A percentile compares a stretch with the other conserved stretches of the same genome.
Conservation (phyloP, 139 green algal genomes). For the Picochlorum sp. region DNA sequence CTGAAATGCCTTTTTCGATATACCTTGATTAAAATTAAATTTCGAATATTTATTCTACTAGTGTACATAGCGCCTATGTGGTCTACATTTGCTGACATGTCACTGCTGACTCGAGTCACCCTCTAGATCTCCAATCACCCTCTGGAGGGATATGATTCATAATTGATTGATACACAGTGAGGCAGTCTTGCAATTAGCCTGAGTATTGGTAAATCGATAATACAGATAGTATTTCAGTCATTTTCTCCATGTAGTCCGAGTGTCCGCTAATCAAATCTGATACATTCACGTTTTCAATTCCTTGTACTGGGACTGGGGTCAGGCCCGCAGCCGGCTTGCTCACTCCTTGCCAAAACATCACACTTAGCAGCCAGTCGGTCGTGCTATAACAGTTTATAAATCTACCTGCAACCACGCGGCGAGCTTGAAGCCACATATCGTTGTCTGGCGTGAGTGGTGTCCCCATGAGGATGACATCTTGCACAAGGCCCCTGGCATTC, state of each 20-base stretch:
- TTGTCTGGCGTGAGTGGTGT: slow-evolving; percentile 39
- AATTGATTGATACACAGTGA: too few relatives aligned
- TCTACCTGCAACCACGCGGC: slow-evolving; percentile 52
- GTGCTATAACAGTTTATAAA: slow-evolving; percentile 70
- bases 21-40: too few relatives aligned
- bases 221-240: slow-evolving; percentile 40
- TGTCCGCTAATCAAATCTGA: slow-evolving; percentile 37
- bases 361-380: slow-evolving; percentile 69
- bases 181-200: too few relatives aligned
- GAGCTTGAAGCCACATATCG: slow-evolving; percentile 40
- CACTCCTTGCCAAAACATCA: slow-evolving; percentile 35
- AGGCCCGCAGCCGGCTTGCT: slow-evolving; percentile 21
- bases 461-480: slow-evolving; percentile 62
- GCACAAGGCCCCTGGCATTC: slow-evolving; percentile 12
- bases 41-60: too few relatives aligned
- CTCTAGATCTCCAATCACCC: too few relatives aligned
- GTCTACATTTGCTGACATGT: too few relatives aligned
- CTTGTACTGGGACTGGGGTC: slow-evolving; percentile 27
- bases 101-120: too few relatives aligned
- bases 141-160: too few relatives aligned
- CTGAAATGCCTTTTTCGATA: too few relatives aligned
- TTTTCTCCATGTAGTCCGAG: slow-evolving; percentile 41
- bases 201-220: too few relatives aligned
- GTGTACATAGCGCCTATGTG: too few relatives aligned
- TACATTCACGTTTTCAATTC: slow-evolving; percentile 70